Evolutionary conservation across 2,329 filamentous ascomycete species (phyloP).

Genomic region (Scedosporium aurantiacum): DNA sequence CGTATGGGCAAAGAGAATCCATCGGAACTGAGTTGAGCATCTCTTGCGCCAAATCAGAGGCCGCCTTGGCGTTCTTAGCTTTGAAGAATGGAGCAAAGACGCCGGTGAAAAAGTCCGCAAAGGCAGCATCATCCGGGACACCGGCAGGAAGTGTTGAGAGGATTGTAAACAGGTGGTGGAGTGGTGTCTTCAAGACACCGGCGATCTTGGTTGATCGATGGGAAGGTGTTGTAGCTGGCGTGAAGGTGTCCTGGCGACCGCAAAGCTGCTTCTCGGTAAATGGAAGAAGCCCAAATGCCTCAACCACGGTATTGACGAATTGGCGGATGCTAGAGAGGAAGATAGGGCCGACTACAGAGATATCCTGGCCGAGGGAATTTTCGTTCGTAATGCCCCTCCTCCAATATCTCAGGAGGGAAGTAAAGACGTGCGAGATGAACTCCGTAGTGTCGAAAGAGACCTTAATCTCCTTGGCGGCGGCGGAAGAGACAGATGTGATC

Average conservation of each 20-base stretch:
- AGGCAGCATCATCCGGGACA: conserved; percentile 33
- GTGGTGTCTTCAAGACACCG: conserved; percentile 42
- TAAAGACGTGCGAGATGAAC: conserved; percentile 39
- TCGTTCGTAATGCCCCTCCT: conserved; percentile 20
- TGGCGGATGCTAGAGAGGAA: conserved; percentile 44
- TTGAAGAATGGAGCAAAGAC: conserved; percentile 50
- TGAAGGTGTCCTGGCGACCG: conserved; percentile 35
- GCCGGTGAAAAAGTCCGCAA: conserved; percentile 33
- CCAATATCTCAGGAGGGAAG: conserved; percentile 7
- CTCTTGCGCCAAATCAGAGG: conserved; percentile 36
- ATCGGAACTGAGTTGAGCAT: conserved; percentile 38
- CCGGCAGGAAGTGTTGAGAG: conserved; percentile 41
- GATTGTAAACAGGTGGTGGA: conserved; percentile 55
- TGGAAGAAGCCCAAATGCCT: conserved; percentile 44
- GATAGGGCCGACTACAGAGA: conserved; percentile 29
- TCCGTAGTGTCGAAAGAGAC: conserved; percentile 72
- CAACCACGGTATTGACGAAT: conserved; percentile 36
- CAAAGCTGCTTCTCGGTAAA: conserved; percentile 42
- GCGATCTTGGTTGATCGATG: conserved; percentile 43
- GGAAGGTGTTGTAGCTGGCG: conserved; percentile 56
- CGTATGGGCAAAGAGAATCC: conserved; percentile 33
- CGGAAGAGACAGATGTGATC: conserved; percentile 51
- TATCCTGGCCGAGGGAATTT: conserved; percentile 37
- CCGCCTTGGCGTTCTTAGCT: conserved; percentile 31
- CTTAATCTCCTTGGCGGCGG: conserved; percentile 78